Conservation (phyloP, 1,284 basidiomycete species). For the Sparassis latifolia region DNA sequence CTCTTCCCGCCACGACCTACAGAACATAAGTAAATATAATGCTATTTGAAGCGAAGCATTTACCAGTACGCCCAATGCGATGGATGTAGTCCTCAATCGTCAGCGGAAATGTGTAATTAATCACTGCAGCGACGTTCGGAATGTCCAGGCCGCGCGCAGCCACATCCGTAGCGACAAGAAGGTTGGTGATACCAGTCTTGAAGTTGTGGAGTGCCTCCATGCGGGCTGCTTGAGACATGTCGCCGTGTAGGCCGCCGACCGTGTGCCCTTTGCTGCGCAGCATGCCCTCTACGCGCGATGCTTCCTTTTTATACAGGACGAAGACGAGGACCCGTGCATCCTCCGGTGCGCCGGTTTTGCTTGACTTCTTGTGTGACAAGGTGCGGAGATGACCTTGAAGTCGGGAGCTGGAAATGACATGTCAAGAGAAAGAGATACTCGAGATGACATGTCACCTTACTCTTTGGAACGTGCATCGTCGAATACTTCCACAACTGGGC, state of each 20-base stretch:
- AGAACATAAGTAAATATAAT: too few relatives aligned
- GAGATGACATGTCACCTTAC: constrained; percentile 33
- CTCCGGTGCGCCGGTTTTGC: constrained; percentile 35
- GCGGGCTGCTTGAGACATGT: constrained; percentile 84
- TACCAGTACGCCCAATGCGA: constrained; percentile 90
- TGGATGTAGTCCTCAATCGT: constrained; percentile 97
- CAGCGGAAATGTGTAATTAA: constrained; percentile 97
- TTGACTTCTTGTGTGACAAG: constrained; percentile 60
- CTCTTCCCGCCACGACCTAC: constrained; percentile 87
- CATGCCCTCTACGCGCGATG: constrained; percentile 81
- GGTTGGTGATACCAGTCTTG: constrained; percentile 76
- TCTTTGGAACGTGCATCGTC: constrained; percentile 87
- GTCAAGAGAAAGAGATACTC: not conserved
- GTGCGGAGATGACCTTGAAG: constrained; percentile 58
- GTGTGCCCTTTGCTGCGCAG: constrained; percentile 76
- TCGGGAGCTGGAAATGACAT: constrained; percentile 45
- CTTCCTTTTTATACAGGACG: constrained; percentile 97
- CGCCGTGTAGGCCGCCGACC: constrained; percentile 90
- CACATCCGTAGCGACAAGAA: constrained; percentile 97
- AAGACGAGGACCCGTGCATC: constrained; percentile 86
- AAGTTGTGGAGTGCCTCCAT: constrained; percentile 87
- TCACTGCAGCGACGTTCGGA: constrained; percentile 87
- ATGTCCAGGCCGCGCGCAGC: constrained; percentile 97
- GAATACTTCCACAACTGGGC: constrained; percentile 75
- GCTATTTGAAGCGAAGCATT: not conserved